Base-by-base conservation (phyloP, 108 stramenopile species). In the Thalassiosira profunda region DNA sequence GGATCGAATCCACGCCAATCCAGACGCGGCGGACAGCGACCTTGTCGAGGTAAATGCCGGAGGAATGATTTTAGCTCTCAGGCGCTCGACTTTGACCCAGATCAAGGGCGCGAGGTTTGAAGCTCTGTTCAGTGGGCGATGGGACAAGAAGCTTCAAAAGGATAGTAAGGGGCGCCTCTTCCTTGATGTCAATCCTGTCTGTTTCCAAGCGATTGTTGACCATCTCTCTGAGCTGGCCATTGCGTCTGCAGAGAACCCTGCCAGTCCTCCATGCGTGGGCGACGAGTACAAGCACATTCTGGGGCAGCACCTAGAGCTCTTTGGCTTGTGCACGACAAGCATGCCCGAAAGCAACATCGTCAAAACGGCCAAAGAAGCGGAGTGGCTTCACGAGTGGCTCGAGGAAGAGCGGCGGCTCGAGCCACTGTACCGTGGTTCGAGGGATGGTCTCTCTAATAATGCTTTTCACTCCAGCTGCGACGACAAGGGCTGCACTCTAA, bases 401-500 rank as follows among this genome's bases (percentile, higher is more conserved):
- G 28, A 53, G 4, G 52, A 73, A 58, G 26, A 49, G 12, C 55
- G 54, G 11, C 14, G 52, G 14, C 38, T 64, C 29, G 6, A 20
- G 34, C 31, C 63, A n/a, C 74, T 75, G 10, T 69, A 75, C 37
- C 67, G 68, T n/a, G 29, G 46, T 20, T 69, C 67, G 14, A 31
- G 60, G n/a, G 67, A 75, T 62, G 61, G 68, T 9, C 14, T 17
- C 17, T 31, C 20, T 2, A 24, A 37, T 70, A n/a, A 18, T 12
- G 20, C 60, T 1, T 75, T 70, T 37, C 67, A 53, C 26, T 40
- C 45, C 17, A 53, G 43, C 35, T 75, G 74, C 42, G 23, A 44
- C 25, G 31, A 48, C 36, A 35, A 40, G 48, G 58, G 58, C 33
- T 47, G 45, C 33, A 59, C 58, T 1, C 29, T 70, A 11, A 48